Evolutionary conservation across 1,139 yeast genomes (phyloP).

Genomic region (Kazachstania sp.): DNA sequence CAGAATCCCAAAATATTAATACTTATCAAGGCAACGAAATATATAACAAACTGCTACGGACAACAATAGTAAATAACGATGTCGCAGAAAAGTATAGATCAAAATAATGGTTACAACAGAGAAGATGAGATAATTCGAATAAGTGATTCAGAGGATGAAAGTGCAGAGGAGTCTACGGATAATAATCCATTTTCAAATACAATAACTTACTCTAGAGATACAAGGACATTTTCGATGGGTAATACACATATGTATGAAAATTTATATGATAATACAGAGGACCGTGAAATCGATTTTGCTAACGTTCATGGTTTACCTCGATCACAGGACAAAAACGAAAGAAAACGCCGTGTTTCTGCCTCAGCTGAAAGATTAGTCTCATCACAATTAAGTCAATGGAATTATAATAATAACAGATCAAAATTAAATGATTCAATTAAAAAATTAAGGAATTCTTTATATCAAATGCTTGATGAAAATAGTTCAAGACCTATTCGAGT

Average conservation of each 20-base stretch:
- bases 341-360: background rate
- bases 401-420: constrained; percentile 26
- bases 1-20: too few relatives aligned
- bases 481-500: constrained; percentile 23
- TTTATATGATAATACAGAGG: background rate
- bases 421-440: constrained; percentile 20
- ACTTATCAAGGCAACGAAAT: too few relatives aligned
- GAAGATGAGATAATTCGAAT: background rate
- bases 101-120: background rate
- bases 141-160: background rate
- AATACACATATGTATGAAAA: background rate
- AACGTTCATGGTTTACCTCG: background rate
- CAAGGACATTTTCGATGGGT: background rate
- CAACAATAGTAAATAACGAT: background rate
- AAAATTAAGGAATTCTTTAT: constrained; percentile 17
- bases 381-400: constrained; percentile 29
- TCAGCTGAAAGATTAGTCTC: constrained; percentile 20
- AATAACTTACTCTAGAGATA: background rate
- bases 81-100: background rate
- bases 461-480: constrained; percentile 22
- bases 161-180: background rate
- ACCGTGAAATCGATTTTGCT: background rate
- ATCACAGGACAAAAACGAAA: background rate
- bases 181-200: background rate
- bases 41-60: too few relatives aligned